Evolutionary conservation across 2,329 filamentous ascomycete species (phyloP).

Genomic region (Aspergillus neoniger): DNA sequence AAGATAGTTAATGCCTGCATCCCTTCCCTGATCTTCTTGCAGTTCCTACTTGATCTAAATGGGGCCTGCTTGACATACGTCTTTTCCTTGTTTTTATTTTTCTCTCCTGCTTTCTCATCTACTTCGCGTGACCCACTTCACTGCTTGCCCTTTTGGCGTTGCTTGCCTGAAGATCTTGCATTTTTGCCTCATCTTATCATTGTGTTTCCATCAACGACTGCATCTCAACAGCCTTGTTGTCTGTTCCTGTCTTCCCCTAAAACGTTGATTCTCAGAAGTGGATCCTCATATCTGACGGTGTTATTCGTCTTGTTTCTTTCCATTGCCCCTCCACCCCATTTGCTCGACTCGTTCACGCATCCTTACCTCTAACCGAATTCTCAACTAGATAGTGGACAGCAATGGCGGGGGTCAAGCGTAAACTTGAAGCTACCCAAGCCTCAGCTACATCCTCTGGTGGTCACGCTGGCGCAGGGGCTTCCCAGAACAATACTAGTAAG

Average conservation of each 20-base stretch:
- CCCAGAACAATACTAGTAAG: slow-evolving; percentile 29
- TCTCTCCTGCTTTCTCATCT: background rate
- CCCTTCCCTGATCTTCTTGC: background rate
- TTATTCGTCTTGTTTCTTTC: background rate
- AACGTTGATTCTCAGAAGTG: background rate
- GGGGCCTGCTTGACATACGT: background rate
- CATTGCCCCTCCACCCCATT: background rate
- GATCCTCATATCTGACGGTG: background rate
- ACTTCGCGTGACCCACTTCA: background rate
- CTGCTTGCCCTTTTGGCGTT: too few relatives aligned
- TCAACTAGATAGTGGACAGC: slow-evolving; percentile 24
- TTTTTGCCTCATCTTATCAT: too few relatives aligned
- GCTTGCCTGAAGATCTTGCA: too few relatives aligned
- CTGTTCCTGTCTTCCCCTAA: too few relatives aligned
- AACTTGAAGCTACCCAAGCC: slow-evolving; percentile 29
- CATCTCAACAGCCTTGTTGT: too few relatives aligned
- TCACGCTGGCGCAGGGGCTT: slow-evolving; percentile 19
- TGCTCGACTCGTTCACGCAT: background rate
- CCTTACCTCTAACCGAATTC: background rate
- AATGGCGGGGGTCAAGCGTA: slow-evolving; percentile 43
- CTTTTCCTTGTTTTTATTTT: too few relatives aligned
- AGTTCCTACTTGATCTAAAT: slow-evolving; percentile 1
- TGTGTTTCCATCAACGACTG: too few relatives aligned
- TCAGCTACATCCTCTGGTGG: slow-evolving; percentile 21
- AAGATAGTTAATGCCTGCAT: background rate